Conservation (phyloP, 2,329 filamentous ascomycete species). For the Chalaropsis thielavioides region DNA sequence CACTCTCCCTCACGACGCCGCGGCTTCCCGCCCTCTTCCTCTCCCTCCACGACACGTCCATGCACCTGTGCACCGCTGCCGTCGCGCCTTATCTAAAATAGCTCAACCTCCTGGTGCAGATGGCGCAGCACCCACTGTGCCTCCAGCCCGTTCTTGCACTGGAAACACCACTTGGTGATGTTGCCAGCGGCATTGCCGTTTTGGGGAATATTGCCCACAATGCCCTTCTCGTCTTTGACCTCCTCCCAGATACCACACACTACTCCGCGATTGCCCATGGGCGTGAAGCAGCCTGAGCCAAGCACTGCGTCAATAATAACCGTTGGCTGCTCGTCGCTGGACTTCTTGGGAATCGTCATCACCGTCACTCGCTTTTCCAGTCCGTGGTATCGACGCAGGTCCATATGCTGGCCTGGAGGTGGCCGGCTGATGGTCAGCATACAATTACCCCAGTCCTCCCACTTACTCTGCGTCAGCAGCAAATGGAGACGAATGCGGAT, state of each 20-base stretch:
- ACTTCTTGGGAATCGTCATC: slow-evolving; percentile 50
- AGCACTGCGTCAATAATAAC: slow-evolving; percentile 71
- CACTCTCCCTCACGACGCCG: not conserved
- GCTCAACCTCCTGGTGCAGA: slow-evolving; percentile 39
- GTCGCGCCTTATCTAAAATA: slow-evolving; percentile 14
- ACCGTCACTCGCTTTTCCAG: slow-evolving; percentile 78
- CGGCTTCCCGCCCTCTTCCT: not conserved
- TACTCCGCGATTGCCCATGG: slow-evolving; percentile 71
- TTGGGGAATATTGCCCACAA: slow-evolving; percentile 37
- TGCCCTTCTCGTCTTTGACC: slow-evolving; percentile 46
- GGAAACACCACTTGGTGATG: slow-evolving; percentile 51
- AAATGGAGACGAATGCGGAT: slow-evolving; percentile 78
- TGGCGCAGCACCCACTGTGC: slow-evolving; percentile 42
- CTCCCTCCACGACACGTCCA: not conserved
- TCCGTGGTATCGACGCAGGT: slow-evolving; percentile 45
- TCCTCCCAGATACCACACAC: slow-evolving; percentile 81
- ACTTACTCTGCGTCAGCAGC: slow-evolving; percentile 61
- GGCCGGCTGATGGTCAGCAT: slow-evolving; percentile 68
- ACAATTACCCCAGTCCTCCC: slow-evolving; percentile 83
- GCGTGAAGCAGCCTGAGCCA: slow-evolving; percentile 69
- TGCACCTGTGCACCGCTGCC: not conserved
- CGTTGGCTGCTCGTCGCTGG: slow-evolving; percentile 37
- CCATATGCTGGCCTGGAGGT: slow-evolving; percentile 45
- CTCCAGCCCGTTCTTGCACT: slow-evolving; percentile 39
- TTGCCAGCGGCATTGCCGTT: slow-evolving; percentile 38